Base-by-base conservation (phyloP, 441 rosid species). In the Omphalea diandra region DNA sequence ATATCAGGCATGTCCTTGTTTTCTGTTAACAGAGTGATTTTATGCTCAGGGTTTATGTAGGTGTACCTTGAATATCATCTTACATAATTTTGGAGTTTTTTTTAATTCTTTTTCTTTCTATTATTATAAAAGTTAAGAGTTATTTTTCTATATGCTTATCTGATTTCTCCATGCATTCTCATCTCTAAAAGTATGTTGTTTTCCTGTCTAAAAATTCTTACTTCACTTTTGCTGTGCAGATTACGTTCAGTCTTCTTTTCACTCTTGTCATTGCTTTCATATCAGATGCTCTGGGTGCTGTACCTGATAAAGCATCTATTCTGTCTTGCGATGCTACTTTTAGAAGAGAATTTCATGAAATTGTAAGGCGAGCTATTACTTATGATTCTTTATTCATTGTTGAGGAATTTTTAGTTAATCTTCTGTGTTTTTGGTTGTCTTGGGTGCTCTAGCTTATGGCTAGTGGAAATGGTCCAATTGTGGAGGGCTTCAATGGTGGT, bases 261-360 rank as follows among this genome's bases (percentile, higher is more conserved):
- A 83, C 85, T 75, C 88, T 92, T 57, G 80, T 90, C 75, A 92
- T 89, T 73, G 83, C 94, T 79, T 88, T 95, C 73, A 67, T 90
- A 78, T 94, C 99, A 68, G 98, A 92, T 82, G 98, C 97, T 75
- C 80, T 94, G 76, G 83, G 97, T 72, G 85, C 90, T 29, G 85
- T 80, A 50, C 90, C 97, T 73, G 97, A 89, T 76, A 90, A 80
- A 86, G 82, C 88, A 62, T 85, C 98, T 64, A 73, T 87, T 75
- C 86, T 94, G 73, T 86, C 99, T 56, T 82, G 74, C 75, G 97
- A 94, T 85, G 79, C 90, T 77, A 78, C 89, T 8, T 92, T 94
- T 74, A 85, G 93, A 82, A 85, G 78, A 73, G 96, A 87, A 67
- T 94, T 94, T 81, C 94, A 92, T 79, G 94, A 94, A 76, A 85